Base-by-base conservation (phyloP, 768 basidiomycete species). In the Tricholoma saponaceum region DNA sequence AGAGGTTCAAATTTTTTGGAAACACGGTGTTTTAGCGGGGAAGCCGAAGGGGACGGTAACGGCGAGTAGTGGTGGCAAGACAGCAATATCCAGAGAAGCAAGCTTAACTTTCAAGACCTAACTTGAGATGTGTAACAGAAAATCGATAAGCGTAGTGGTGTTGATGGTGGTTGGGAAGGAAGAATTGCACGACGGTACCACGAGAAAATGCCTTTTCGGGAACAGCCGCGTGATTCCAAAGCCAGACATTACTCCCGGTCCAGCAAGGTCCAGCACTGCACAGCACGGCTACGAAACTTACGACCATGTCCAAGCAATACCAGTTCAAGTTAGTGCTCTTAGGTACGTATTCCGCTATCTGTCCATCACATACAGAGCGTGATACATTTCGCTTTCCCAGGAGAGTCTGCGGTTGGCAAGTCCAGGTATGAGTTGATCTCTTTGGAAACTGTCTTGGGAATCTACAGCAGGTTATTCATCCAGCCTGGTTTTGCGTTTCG, bases 371-470 rank as follows among this genome's bases (percentile, higher is more conserved):
- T 46, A 37, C 20, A 23, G 55, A 47, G 41, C 47, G 22, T 52
- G n/a, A 25, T 61, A 64, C 33, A 68, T 61, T 10, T 54, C 56
- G 13, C 49, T 58, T 58, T 23, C 46, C 25, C 68, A 97, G 95
- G 95, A 66, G 95, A 98, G 79, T 95, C 92, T 39, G 96, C 97
- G 44, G 97, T 99, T 51, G 97, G 97, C 53, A 99, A 99, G 80
- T 92, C 90, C 59, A 92, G 91, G 92, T 92, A 73, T 55, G 68
- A 61, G 26, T 57, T 61, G 54, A 60, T 58, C 60, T 60, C 68
- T 64, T n/a, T 64, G 63, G 56, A 58, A 60, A 50, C 49, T 61
- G 26, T 28, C 26, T 46, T 30, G 47, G 26, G 30, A n/a, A 18
- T 30, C 64, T 57, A 46, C 63, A 56, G 53, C 55, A 63, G 52